Conservation (phyloP, 2,329 filamentous ascomycete genomes). For the Colletotrichum paranaense region DNA sequence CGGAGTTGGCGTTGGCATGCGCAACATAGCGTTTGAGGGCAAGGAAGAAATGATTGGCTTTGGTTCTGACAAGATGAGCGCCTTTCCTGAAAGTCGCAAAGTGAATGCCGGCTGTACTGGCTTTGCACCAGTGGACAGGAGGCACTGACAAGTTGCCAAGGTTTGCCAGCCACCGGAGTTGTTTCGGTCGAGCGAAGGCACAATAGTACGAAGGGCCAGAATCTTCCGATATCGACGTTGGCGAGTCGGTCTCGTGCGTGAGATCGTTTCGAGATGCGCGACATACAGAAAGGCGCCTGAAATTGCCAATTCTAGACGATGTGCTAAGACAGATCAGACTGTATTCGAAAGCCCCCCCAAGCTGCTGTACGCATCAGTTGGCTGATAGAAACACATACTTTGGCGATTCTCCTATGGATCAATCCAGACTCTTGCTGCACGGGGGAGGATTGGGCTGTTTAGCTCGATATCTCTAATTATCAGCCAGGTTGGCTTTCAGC, state of each 20-base stretch:
- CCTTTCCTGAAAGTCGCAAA: not conserved
- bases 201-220: not conserved
- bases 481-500: not conserved
- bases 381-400: too few species aligned
- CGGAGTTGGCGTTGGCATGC: not conserved
- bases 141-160: not conserved
- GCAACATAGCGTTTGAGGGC: not conserved
- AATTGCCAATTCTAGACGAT: not conserved
- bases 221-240: not conserved
- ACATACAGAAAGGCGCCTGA: not conserved
- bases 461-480: not conserved
- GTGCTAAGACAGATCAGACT: not conserved
- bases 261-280: not conserved
- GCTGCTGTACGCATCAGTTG: not conserved
- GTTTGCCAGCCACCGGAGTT: not conserved
- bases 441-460: not conserved
- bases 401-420: not conserved
- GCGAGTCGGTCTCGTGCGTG: not conserved
- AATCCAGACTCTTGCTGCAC: not conserved
- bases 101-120: not conserved
- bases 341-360: not conserved
- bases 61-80: not conserved
- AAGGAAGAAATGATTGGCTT: not conserved
- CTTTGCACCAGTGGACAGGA: too few species aligned
- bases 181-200: not conserved